Evolutionary conservation across 331 rosid species (phyloP).

Genomic region (Quercus phellos): DNA sequence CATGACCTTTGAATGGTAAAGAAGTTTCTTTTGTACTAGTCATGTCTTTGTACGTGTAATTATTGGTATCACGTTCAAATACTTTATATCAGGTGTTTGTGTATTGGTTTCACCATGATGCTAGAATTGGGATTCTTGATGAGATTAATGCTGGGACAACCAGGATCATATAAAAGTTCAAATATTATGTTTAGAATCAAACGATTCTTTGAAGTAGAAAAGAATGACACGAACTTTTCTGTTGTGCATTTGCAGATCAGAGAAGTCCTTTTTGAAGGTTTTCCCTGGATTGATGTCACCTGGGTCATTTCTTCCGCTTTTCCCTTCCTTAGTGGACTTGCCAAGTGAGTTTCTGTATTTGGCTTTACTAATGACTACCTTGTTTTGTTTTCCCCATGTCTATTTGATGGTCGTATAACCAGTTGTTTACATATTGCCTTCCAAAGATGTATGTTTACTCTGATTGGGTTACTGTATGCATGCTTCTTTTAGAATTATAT

Average conservation of each 20-base stretch:
- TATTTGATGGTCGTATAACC: neutral
- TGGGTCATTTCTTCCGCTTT: slow-evolving; percentile 88
- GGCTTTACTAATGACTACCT: neutral
- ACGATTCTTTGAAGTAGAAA: neutral
- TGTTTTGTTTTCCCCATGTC: neutral
- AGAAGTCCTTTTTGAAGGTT: slow-evolving; percentile 55
- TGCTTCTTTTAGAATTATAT: neutral
- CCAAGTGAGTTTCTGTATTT: slow-evolving; percentile 59
- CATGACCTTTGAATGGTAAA: neutral
- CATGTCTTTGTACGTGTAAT: neutral
- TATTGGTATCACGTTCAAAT: neutral
- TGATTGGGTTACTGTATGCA: neutral
- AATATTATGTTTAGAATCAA: neutral
- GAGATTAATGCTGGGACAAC: neutral
- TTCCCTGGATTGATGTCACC: slow-evolving; percentile 81
- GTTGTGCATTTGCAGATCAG: slow-evolving; percentile 53
- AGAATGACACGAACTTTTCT: neutral
- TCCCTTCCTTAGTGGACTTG: slow-evolving; percentile 71
- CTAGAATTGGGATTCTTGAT: neutral
- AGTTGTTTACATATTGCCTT: neutral
- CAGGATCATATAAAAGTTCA: neutral
- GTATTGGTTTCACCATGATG: neutral
- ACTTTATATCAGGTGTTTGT: neutral
- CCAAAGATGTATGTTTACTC: neutral
- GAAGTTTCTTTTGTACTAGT: neutral